A percentile compares a stretch with the other conserved stretches of the same genome.
Conservation (phyloP, 768 basidiomycete genomes). For the Termitomyces titanicus region DNA sequence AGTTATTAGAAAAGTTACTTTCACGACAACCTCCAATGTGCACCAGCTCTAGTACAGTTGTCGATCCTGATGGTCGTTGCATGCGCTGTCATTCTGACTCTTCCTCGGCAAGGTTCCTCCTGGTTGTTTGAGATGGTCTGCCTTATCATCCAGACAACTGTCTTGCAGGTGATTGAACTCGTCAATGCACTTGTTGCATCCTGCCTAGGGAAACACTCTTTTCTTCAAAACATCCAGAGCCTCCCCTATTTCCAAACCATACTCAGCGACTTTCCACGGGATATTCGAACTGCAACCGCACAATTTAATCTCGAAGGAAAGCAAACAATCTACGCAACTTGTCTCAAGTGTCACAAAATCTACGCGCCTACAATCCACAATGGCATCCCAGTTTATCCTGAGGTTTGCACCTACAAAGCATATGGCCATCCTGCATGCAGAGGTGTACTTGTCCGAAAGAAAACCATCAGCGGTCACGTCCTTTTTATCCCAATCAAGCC, state of each 20-base stretch:
- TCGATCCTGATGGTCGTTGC: background rate
- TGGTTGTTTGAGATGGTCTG: background rate
- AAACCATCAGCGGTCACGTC: no score
- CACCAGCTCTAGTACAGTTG: background rate
- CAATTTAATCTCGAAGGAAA: no score
- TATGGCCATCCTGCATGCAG: no score
- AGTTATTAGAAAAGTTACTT: background rate
- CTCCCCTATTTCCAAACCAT: background rate
- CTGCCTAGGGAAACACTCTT: background rate
- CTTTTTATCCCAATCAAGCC: no score
- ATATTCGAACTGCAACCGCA: no score
- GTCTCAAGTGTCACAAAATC: no score
- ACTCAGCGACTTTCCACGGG: background rate
- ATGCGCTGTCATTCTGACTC: background rate
- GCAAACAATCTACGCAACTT: no score
- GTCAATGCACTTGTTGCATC: background rate
- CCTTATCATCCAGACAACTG: background rate
- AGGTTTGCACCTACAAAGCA: no score
- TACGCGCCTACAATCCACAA: no score
- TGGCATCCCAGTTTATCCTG: no score
- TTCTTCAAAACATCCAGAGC: background rate
- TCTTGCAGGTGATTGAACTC: background rate
- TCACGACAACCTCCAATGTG: background rate
- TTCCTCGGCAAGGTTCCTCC: background rate
- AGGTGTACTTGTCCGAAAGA: no score